These are phyloP conservation scores for Phaeosphaeria sp. DNA, from an alignment of 2,329 filamentous ascomycete species.

Conservation along the genomic window DNA sequence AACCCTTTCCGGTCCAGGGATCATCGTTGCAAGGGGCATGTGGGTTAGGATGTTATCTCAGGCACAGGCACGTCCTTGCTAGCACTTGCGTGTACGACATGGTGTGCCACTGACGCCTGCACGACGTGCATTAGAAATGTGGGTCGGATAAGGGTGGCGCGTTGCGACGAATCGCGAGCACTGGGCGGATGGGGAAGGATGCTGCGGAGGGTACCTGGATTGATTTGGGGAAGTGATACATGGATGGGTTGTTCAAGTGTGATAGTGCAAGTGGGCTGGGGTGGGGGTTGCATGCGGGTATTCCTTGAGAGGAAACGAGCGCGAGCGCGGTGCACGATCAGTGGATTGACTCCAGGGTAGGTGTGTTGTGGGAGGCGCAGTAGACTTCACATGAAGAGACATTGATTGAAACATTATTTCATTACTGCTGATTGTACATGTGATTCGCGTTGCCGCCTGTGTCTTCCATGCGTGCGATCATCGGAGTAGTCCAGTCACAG, in stretches of 20 bases:
- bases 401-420: neutral
- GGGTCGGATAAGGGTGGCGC: neutral
- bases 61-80: neutral
- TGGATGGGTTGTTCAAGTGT: neutral
- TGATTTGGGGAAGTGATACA: neutral
- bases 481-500: neutral
- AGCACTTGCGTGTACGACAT: neutral
- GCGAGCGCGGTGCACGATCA: neutral
- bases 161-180: neutral
- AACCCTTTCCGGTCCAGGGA: neutral
- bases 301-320: too few relatives aligned
- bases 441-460: neutral
- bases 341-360: neutral
- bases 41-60: neutral
- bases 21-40: constrained; percentile 1
- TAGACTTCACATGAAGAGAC: neutral
- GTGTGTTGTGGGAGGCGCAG: neutral
- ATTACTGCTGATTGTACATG: neutral
- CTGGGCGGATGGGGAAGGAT: neutral
- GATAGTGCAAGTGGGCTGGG: neutral
- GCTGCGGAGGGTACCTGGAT: neutral
- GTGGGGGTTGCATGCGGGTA: neutral
- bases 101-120: neutral
- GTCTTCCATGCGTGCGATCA: neutral
- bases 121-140: neutral